Evolutionary conservation across 1,139 yeast species (phyloP).

Genomic region (Arxiozyma slooffiae): DNA sequence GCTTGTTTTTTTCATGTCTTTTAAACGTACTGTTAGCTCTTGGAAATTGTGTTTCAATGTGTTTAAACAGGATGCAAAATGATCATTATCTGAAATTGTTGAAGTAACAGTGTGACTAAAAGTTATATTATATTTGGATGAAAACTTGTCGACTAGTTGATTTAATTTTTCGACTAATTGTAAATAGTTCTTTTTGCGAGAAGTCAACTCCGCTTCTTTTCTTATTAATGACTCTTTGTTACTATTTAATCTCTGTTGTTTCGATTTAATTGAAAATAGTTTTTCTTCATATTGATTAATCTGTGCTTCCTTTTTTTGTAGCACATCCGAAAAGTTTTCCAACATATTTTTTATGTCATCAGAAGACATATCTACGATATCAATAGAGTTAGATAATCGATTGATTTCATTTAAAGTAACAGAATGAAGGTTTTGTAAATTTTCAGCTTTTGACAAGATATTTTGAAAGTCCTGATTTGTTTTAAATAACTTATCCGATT

Average conservation of each 20-base stretch:
- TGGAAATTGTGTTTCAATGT: background rate
- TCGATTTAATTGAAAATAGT: constrained; percentile 14
- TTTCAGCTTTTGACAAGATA: constrained; percentile 55
- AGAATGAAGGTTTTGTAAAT: constrained; percentile 40
- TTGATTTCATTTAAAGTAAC: constrained; percentile 42
- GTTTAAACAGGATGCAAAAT: background rate
- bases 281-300: constrained; percentile 21
- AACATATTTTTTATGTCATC: constrained; percentile 42
- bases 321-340: constrained; percentile 43
- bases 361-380: constrained; percentile 39
- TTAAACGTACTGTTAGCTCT: background rate
- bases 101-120: background rate
- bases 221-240: constrained; percentile 39
- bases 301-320: constrained; percentile 34
- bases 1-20: background rate
- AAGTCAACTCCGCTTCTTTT: constrained; percentile 41
- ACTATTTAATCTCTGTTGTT: constrained; percentile 10
- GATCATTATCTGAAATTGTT: background rate
- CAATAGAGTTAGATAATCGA: constrained; percentile 39
- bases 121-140: background rate
- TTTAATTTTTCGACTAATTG: constrained; percentile 3
- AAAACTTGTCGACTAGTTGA: background rate
- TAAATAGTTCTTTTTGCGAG: constrained; percentile 1
- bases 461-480: constrained; percentile 77
- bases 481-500: constrained; percentile 57